A percentile compares a stretch with the other conserved stretches of the same genome.
phyloP scores from a whole-genome alignment of 495 filamentous ascomycete species.

The Melanomma pulvis-pyrius region DNA sequence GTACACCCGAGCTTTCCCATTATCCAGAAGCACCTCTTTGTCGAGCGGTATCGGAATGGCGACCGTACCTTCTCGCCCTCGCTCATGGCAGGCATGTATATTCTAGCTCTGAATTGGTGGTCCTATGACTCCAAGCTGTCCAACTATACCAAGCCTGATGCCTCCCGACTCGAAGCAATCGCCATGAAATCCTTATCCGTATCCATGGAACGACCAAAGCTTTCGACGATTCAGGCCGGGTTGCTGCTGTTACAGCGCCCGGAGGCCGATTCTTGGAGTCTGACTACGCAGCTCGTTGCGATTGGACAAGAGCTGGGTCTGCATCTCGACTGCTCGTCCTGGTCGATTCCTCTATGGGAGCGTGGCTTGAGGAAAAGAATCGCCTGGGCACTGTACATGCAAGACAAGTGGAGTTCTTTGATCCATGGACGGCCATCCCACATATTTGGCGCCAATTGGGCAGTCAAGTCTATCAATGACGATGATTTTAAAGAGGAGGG shows the following conservation, averaged over 20 bases:
- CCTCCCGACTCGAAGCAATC: slow-evolving; percentile 73
- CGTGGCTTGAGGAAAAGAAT: slow-evolving; percentile 78
- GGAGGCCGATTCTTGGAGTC: slow-evolving; percentile 79
- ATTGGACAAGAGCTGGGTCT: slow-evolving; percentile 82
- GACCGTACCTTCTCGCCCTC: slow-evolving; percentile 79
- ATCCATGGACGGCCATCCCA: slow-evolving; percentile 84
- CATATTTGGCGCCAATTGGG: slow-evolving; percentile 81
- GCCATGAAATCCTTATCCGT: slow-evolving; percentile 72
- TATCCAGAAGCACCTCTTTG: slow-evolving; percentile 82
- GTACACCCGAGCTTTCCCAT: slow-evolving; percentile 92
- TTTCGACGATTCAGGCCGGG: slow-evolving; percentile 93
- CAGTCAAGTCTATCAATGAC: slow-evolving; percentile 66
- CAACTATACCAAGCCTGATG: slow-evolving; percentile 68
- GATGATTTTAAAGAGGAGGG: slow-evolving; percentile 67
- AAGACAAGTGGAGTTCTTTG: slow-evolving; percentile 92
- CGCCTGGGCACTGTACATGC: slow-evolving; percentile 89
- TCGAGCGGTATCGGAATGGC: slow-evolving; percentile 77
- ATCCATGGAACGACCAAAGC: slow-evolving; percentile 79
- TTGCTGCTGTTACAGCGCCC: slow-evolving; percentile 86
- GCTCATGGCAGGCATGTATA: slow-evolving; percentile 85
- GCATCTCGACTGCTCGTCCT: slow-evolving; percentile 82
- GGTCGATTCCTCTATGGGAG: slow-evolving; percentile 89
- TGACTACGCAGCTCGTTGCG: slow-evolving; percentile 83
- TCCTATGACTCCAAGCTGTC: slow-evolving; percentile 70
- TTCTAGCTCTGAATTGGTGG: slow-evolving; percentile 89